These are phyloP conservation scores for Agrocybe chaxingu DNA, from an alignment of 768 basidiomycete species.

Conservation along the genomic window DNA sequence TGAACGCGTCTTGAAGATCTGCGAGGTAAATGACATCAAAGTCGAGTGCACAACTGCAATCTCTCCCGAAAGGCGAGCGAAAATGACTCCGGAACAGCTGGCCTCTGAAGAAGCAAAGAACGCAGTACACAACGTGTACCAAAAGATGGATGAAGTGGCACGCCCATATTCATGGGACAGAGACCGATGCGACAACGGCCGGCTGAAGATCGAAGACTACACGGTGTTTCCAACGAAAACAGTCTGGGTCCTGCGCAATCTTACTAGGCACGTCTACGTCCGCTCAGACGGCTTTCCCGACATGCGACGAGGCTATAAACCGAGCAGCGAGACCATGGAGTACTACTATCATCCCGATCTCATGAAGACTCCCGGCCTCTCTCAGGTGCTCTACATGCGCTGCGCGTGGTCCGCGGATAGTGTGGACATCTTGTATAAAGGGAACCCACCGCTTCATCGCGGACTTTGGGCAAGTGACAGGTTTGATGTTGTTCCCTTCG, in stretches of 20 bases:
- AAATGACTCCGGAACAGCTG: no score
- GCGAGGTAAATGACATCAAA: no score
- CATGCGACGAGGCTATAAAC: background rate
- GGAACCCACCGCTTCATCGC: background rate
- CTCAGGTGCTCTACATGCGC: background rate
- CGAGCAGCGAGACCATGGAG: background rate
- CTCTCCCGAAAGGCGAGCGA: no score
- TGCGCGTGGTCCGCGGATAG: background rate
- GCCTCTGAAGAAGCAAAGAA: no score
- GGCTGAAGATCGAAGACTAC: no score
- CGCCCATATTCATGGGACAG: no score
- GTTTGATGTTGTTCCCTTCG: background rate
- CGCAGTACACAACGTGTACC: no score
- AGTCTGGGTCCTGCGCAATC: background rate
- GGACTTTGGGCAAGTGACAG: background rate
- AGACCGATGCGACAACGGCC: no score
- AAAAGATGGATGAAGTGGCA: no score
- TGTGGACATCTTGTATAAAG: background rate
- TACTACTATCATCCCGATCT: background rate
- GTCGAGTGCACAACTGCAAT: no score
- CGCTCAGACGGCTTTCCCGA: background rate
- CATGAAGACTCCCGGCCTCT: background rate
- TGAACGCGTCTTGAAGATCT: no score
- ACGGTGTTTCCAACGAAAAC: no score
- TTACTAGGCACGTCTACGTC: background rate